Evolutionary conservation across 169 alveolate genomes (phyloP), one percentile per base, ranked within the genome.

Genomic region (Toxoplasma gondii): DNA sequence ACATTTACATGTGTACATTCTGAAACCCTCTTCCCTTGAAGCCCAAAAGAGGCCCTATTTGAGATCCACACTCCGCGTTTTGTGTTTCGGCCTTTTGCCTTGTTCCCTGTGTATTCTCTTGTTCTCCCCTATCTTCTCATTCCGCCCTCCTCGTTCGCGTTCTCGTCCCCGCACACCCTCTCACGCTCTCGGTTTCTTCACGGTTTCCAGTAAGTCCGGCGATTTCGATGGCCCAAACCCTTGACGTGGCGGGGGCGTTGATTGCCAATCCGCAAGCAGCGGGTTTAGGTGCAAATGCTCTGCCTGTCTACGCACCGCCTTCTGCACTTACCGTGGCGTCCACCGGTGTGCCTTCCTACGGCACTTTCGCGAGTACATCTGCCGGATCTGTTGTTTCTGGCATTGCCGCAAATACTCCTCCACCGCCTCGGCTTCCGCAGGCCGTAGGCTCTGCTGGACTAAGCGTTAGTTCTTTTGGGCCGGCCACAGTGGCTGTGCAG

Each of bases 181-280:
- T 49, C 27, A 5, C 58, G 27, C 22, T 49, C 58, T 49, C 58
- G 58, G 31, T n/a, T 19, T n/a, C 44, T 36, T 38, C 67, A 7
- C 67, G 67, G 64, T 41, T 7, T 17, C 58, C 84, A 74, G 84
- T 74, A 38, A 82, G 54, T 10, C 90, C 90, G 4, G 90, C 90
- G 41, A 45, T 82, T 10, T 82, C 90, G 39, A 82, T 82, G 58
- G 90, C 90, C 0, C 90, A 82, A 38, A 82, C 90, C 38, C 54
- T 82, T 67, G 90, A 82, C 41, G 90, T 43, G n/a, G 90, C 90
- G 69, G 69, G 90, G 34, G 67, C 90, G 87, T n/a, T 78, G 45
- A 16, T 78, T 22, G 87, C 87, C 45, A 78, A 78, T 24, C 87
- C 87, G 39, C 87, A 78, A 34, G 41, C 87, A 39, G 87, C 87